phyloP scores from a whole-genome alignment of 768 basidiomycete species.

The Boletus edulis region DNA sequence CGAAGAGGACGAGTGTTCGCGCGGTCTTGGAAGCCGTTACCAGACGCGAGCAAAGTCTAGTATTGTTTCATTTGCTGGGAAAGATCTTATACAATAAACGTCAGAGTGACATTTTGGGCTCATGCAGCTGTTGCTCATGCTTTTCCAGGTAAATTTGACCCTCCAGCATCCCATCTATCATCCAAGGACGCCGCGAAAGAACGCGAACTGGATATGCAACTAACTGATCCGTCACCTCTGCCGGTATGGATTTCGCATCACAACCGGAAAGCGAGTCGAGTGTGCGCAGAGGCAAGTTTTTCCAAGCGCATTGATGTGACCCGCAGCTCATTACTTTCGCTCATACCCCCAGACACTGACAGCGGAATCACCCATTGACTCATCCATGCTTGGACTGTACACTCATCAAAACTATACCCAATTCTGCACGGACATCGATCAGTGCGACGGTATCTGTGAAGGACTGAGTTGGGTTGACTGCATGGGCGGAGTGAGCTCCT shows the following conservation, averaged over 20 bases:
- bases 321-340: not conserved
- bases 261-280: constrained; percentile 64
- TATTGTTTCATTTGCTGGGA: constrained; percentile 89
- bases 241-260: constrained; percentile 61
- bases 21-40: constrained; percentile 71
- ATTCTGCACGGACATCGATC: constrained; percentile 76
- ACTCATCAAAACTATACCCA: constrained; percentile 92
- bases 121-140: not conserved
- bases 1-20: constrained; percentile 19
- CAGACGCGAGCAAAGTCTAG: constrained; percentile 79
- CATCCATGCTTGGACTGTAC: constrained; percentile 84
- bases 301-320: not conserved
- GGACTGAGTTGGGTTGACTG: constrained; percentile 77
- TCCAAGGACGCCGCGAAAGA: constrained; percentile 65
- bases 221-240: constrained; percentile 55
- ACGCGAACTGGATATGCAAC: constrained; percentile 49
- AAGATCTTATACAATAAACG: constrained; percentile 96
- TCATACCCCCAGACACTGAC: constrained; percentile 55
- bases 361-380: constrained; percentile 87
- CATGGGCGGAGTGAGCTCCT: constrained; percentile 47
- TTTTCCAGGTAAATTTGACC: constrained; percentile 70
- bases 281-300: constrained; percentile 67
- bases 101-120: constrained; percentile 26
- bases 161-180: constrained; percentile 50
- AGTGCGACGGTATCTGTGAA: constrained; percentile 68